phyloP scores from a whole-genome alignment of 2,329 filamentous ascomycete genomes.

The Aspergillus viridinutans region DNA sequence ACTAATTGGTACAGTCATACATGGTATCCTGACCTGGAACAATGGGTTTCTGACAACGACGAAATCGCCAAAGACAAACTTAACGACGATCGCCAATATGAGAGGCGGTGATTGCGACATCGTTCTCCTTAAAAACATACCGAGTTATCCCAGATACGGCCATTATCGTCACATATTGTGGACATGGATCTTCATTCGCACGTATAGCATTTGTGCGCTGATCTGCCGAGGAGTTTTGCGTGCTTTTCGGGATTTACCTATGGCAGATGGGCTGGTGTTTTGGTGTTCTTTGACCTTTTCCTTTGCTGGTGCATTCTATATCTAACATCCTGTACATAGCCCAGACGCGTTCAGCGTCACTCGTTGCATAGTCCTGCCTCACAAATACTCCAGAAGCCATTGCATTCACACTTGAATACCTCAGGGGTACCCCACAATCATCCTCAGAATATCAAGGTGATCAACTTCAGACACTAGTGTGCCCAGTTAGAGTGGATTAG shows the following conservation, averaged over 20 bases:
- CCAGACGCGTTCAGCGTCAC: neutral
- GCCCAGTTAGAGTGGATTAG: neutral
- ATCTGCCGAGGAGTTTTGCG: neutral
- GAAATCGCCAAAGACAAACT: constrained; percentile 9
- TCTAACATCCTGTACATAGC: neutral
- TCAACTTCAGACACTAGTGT: neutral
- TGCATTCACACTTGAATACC: neutral
- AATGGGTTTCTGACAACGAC: constrained; percentile 30
- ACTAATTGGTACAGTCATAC: constrained; percentile 30
- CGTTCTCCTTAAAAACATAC: neutral
- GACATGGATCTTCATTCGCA: neutral
- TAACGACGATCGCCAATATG: constrained; percentile 14
- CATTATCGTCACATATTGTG: neutral
- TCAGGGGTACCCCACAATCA: neutral
- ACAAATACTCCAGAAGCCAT: neutral
- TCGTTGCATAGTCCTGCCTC: neutral
- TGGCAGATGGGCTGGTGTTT: neutral
- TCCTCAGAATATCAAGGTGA: neutral
- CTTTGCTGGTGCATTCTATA: neutral
- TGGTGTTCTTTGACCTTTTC: neutral
- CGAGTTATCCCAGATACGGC: neutral
- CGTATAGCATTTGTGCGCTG: neutral
- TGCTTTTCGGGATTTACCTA: neutral
- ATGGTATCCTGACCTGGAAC: constrained; percentile 29
- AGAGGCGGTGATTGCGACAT: constrained; percentile 3